Evolutionary conservation across 2,329 filamentous ascomycete genomes (phyloP).

Genomic region (Diaporthe citriasiana): DNA sequence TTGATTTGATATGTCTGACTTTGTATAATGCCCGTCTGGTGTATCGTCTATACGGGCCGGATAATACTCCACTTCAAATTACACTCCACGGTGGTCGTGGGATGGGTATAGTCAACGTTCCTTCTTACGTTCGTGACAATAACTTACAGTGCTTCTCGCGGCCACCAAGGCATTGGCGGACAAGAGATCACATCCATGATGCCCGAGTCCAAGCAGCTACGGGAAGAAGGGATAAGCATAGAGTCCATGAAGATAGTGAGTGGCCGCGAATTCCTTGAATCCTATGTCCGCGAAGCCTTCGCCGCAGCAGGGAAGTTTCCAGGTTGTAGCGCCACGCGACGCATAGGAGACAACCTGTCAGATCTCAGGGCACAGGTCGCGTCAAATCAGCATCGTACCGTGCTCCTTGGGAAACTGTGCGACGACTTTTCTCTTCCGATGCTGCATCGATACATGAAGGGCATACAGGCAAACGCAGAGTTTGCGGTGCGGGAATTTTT

Average conservation of each 20-base stretch:
- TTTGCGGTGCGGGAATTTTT: conserved; percentile 78
- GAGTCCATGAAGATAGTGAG: conserved; percentile 75
- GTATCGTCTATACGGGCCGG: conserved; percentile 50
- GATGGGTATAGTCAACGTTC: conserved; percentile 47
- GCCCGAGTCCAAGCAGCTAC: conserved; percentile 73
- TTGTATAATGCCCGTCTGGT: conserved; percentile 51
- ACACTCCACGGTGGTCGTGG: conserved; percentile 56
- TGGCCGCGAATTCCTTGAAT: conserved; percentile 78
- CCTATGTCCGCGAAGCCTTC: conserved; percentile 77
- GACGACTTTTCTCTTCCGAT: conserved; percentile 80
- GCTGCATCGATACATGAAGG: conserved; percentile 84
- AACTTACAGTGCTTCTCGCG: conserved; percentile 68
- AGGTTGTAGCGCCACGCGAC: conserved; percentile 77
- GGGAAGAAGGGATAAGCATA: conserved; percentile 71
- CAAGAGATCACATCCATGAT: conserved; percentile 78
- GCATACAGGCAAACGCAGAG: conserved; percentile 83
- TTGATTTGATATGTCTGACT: conserved; percentile 41
- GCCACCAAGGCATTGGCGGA: conserved; percentile 69
- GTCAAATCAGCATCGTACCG: conserved; percentile 82
- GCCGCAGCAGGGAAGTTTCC: conserved; percentile 64
- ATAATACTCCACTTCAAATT: conserved; percentile 52
- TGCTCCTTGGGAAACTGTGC: conserved; percentile 78
- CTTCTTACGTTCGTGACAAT: background rate
- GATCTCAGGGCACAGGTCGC: conserved; percentile 83
- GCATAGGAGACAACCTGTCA: conserved; percentile 79